These are phyloP conservation scores for Penicillium cataractarum DNA, from an alignment of 495 filamentous ascomycete genomes.

Conservation along the genomic window DNA sequence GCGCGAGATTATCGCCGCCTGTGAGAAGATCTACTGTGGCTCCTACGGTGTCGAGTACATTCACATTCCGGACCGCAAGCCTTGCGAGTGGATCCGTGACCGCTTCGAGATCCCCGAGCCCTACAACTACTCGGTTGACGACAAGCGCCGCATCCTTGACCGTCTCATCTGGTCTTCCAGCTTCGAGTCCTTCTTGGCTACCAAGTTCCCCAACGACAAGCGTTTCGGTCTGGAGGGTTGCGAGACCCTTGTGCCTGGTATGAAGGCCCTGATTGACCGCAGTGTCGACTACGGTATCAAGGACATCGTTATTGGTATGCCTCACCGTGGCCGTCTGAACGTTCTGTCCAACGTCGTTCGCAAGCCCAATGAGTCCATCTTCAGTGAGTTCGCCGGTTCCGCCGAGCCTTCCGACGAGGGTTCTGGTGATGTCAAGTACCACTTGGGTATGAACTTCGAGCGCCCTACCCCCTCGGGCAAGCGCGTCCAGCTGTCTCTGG, in stretches of 20 bases:
- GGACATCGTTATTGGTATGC: conserved; percentile 99
- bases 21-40: conserved; percentile 95
- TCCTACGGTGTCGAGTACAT: conserved; percentile 98
- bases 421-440: conserved; percentile 98
- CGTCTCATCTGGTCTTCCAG: conserved; percentile 97
- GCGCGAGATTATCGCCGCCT: conserved; percentile 88
- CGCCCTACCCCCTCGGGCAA: conserved; percentile 97
- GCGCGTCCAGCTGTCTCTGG: conserved; percentile 95
- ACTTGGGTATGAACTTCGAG: conserved; percentile 99
- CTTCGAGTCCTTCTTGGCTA: conserved; percentile 92
- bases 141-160: conserved; percentile 96
- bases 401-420: conserved; percentile 90
- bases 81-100: conserved; percentile 97
- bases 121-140: conserved; percentile 94
- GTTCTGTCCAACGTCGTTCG: conserved; percentile 97
- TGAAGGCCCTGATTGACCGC: conserved; percentile 98
- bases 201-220: conserved; percentile 99
- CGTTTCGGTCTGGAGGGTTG: conserved; percentile 97
- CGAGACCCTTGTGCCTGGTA: conserved; percentile 93
- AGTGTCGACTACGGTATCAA: conserved; percentile 98
- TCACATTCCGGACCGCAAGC: conserved; percentile 95
- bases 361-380: conserved; percentile 99
- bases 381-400: conserved; percentile 94
- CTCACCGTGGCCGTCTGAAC: conserved; percentile 96
- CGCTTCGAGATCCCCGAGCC: conserved; percentile 91